These are phyloP conservation scores for Saturnispora quitensis DNA, from an alignment of 805 yeast species.

Conservation along the genomic window DNA sequence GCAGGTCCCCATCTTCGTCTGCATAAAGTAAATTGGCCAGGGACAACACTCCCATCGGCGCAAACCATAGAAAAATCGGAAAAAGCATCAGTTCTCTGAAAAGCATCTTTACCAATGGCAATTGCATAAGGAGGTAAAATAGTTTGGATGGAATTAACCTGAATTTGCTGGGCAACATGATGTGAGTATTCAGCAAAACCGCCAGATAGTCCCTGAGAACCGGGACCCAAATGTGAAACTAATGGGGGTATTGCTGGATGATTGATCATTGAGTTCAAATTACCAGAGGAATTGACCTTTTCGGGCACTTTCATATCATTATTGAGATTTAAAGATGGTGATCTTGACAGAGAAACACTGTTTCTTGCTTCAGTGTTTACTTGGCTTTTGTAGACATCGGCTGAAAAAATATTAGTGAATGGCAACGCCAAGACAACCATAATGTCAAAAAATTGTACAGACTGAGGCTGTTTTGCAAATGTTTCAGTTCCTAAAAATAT, in stretches of 20 bases:
- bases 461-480: conserved; percentile 35
- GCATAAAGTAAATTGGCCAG: conserved; percentile 50
- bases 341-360: background rate
- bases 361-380: background rate
- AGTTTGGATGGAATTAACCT: conserved; percentile 55
- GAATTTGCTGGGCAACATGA: conserved; percentile 64
- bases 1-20: conserved; percentile 72
- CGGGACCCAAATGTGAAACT: background rate
- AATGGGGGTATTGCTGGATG: background rate
- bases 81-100: conserved; percentile 53
- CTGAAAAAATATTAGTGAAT: conserved; percentile 36
- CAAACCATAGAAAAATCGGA: conserved; percentile 68
- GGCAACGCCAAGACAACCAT: conserved; percentile 45
- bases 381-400: background rate
- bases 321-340: background rate
- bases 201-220: conserved; percentile 7
- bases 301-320: background rate
- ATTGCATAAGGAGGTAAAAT: conserved; percentile 72
- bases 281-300: background rate
- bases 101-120: conserved; percentile 66
- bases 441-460: conserved; percentile 38
- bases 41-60: conserved; percentile 59
- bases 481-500: conserved; percentile 41
- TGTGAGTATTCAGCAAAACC: conserved; percentile 64
- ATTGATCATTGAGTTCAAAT: background rate